Base-by-base conservation (phyloP, 257 asterid genomes). In the Scutellaria galericulata region DNA sequence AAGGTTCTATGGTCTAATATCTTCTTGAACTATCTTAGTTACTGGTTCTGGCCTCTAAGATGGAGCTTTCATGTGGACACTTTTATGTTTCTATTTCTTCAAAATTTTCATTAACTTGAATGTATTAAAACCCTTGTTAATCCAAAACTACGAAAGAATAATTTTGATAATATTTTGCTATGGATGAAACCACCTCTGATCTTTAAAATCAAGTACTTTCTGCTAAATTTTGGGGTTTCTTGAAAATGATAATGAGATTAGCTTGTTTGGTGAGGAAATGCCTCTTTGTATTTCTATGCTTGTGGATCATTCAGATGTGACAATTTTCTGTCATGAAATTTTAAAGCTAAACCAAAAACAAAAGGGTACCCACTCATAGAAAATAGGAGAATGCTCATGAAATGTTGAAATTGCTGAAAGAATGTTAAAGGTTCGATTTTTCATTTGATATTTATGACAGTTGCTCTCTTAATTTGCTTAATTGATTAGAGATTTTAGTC, bases 401-500 rank as follows among this genome's bases (percentile, higher is more conserved):
- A 69, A 35, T 55, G 24, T 41, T 45, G 46, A 11, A 13, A 42
- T 60, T 20, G 15, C 18, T 68, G 58, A 40, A 51, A 59, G 55
- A 27, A 27, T 58, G 42, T 35, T 48, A 20, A 37, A 31, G 48
- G 9, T 69, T 14, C 22, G 63, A 59, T 48, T 60, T 57, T 57
- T 14, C 20, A 27, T 62, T 74, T 65, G 51, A 64, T 12, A 42
- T 69, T 6, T 59, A 54, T 71, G 40, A 60, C 48, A 7, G 1
- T n/a, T 59, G 37, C 42, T 57, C 67, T 70, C 60, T 66, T 39
- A 67, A 18, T 35, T 48, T 68, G 50, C 47, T 51, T 54, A 66
- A 39, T 72, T 58, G 59, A 66, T 18, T 58, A 24, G 56, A 66
- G 62, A 66, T 50, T 73, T 67, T 64, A n/a, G 44, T 51, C 50